Base-by-base conservation (phyloP, 192 early-diverging fungal species). In the Gaertneriomyces sp. region DNA sequence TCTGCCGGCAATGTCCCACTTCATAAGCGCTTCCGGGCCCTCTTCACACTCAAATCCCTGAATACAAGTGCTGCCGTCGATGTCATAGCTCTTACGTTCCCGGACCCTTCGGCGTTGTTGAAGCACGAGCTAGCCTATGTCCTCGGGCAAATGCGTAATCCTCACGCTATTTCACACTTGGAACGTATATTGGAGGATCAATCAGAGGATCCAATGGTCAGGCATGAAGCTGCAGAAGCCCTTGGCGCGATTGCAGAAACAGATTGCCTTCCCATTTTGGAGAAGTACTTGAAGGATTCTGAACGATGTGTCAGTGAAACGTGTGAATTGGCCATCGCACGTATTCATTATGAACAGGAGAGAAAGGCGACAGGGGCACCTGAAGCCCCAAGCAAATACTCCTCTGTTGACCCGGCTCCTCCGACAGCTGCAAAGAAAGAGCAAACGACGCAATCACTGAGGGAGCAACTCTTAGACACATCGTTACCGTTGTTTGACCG, bases 191-290 rank as follows among this genome's bases (percentile, higher is more conserved):
- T 98, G 63, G 80, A 75, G n/a, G 70, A 85, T 47, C 73, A 68
- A 57, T 66, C 73, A 14, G 84, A 95, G 68, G 90, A 94, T 66
- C 87, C 88, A 42, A 98, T 98, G 96, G 95, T 97, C 53, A 84
- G 96, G 5, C 96, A 98, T 72, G 96, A 98, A 78, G 93, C 95
- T 20, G 96, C 93, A 8, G 96, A 98, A 76, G 94, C 96, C 2
- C 75, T 98, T 56, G 94, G 93, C 19, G 96, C 96, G 4, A 91
- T 98, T 63, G 93, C 91, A 4, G 80, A 89, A 40, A 70, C 79
- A 6, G 74, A 79, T 6, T 82, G 86, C 2, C 57, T 96, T 40
- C 76, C 81, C 1, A 79, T 90, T 56, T 76, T 98, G 16, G 85
- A 90, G 71, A 75, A 84, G 44, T 96, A 89, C 76, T 71, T 87